Conservation (phyloP, 371 early-diverging fungal species). For the Encephalitozoon cuniculi region DNA sequence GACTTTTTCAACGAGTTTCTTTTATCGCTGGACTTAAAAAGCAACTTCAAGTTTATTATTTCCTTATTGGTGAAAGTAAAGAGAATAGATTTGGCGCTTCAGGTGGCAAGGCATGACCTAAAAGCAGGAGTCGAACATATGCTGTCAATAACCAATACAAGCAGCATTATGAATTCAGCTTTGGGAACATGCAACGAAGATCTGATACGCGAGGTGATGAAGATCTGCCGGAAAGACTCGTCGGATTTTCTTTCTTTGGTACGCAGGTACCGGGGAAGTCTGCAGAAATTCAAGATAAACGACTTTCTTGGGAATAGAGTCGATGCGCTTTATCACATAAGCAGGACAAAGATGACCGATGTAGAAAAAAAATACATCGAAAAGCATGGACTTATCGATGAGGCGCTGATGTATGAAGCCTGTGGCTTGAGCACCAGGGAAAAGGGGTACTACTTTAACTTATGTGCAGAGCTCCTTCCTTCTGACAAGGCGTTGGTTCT, state of each 20-base stretch:
- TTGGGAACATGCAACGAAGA: neutral
- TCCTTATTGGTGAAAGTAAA: slow-evolving; percentile 17
- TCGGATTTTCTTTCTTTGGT: slow-evolving; percentile 8
- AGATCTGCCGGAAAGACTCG: neutral
- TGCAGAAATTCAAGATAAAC: neutral
- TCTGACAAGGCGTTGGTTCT: neutral
- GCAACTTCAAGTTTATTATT: slow-evolving; percentile 5
- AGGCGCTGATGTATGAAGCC: neutral
- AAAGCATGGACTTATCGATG: neutral
- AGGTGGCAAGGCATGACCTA: neutral
- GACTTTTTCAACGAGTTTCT: neutral
- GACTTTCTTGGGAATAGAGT: neutral
- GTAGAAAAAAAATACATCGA: neutral
- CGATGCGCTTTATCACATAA: neutral
- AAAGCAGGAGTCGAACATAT: neutral
- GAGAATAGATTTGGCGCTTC: slow-evolving; percentile 19
- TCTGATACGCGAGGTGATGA: neutral
- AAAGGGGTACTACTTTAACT: neutral
- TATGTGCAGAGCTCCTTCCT: neutral
- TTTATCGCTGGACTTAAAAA: neutral
- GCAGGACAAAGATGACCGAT: neutral
- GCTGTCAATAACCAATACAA: neutral
- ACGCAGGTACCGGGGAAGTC: neutral
- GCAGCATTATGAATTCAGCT: neutral
- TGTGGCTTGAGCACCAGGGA: neutral